Evolutionary conservation across 805 yeast genomes (phyloP), one percentile per base, ranked within the genome.

Genomic region (Saturnispora serradocipensis): DNA sequence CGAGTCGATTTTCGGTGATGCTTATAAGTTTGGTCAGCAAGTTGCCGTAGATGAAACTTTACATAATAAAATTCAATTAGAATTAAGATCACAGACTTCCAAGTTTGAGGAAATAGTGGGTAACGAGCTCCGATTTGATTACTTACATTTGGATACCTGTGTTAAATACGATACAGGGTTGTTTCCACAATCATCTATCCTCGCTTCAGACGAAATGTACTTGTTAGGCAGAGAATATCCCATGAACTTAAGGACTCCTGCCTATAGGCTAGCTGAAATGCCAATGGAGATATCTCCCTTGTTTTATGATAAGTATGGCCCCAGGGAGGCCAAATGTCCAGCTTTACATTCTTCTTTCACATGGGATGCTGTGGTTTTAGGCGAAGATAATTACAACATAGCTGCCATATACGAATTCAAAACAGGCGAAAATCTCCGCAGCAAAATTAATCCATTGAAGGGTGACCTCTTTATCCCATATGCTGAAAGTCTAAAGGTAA

Each of bases 191-290:
- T 78, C 84, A 0, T 62, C 63, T 1, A 65, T 71, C 43, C 67
- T 77, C 48, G 54, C 58, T 3, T 67, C 71, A 66, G 61, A 53
- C 1, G 61, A 65, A n/a, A 60, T 79, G 2, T 81, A 79, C 57
- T 66, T 68, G 42, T 60, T 75, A 4, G 82, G 80, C 54, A 53
- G 69, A 43, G 58, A 63, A 15, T 77, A 69, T 61, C 57, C 57
- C 16, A 58, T 66, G 5, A 69, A 78, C 1, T 61, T 82, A 22
- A 57, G 69, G 1, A 65, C 70, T 50, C 84, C 86, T 2, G 27
- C 52, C 0, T 67, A 76, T 58, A 54, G 64, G 50, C 20, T 50
- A 3, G 49, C 56, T 5, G 54, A 18, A 3, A 27, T 30, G 9
- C 36, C 67, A 24, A 42, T 49, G 15, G 73, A 70, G 55, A 53